phyloP scores from a whole-genome alignment of 1,284 basidiomycete genomes.

The Moesziomyces sp. region DNA sequence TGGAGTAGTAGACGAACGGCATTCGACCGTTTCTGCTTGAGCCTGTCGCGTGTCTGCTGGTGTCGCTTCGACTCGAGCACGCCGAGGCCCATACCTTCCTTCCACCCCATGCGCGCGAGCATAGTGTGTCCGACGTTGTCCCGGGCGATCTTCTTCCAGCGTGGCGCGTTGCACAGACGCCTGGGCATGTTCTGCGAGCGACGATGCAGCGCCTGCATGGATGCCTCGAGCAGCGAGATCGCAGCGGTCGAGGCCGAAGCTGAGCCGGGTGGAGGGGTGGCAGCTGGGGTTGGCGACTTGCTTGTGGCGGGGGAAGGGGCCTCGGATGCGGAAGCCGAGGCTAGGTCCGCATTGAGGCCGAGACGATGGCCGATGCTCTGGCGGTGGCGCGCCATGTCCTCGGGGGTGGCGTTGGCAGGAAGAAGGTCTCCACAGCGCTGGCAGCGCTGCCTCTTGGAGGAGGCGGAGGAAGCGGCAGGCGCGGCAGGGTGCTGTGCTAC shows the following conservation, averaged over 20 bases:
- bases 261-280: slow-evolving; percentile 2
- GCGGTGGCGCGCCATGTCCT: slow-evolving; percentile 29
- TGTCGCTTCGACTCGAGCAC: slow-evolving; percentile 42
- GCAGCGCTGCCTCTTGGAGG: slow-evolving; percentile 3
- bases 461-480: neutral
- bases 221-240: slow-evolving; percentile 1
- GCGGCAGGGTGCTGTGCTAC: too few relatives aligned
- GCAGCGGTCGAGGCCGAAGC: slow-evolving; percentile 4
- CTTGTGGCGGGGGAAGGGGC: slow-evolving; percentile 21
- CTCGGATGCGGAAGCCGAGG: slow-evolving; percentile 35
- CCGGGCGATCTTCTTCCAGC: slow-evolving; percentile 31
- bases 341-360: slow-evolving; percentile 30
- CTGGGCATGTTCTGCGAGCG: slow-evolving; percentile 8
- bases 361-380: slow-evolving; percentile 42
- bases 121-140: slow-evolving; percentile 43
- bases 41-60: slow-evolving; percentile 15
- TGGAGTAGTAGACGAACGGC: slow-evolving; percentile 17
- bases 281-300: slow-evolving; percentile 11
- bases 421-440: slow-evolving; percentile 27
- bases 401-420: slow-evolving; percentile 13
- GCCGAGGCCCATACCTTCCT: slow-evolving; percentile 46
- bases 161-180: slow-evolving; percentile 21
- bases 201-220: slow-evolving; percentile 3
- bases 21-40: slow-evolving; percentile 16
- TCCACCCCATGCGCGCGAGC: slow-evolving; percentile 45